Percentiles rank a stretch among this genome's conserved stretches.
Evolutionary conservation across 2,329 filamentous ascomycete species (phyloP).

Genomic region (Westerdykella ornata): DNA sequence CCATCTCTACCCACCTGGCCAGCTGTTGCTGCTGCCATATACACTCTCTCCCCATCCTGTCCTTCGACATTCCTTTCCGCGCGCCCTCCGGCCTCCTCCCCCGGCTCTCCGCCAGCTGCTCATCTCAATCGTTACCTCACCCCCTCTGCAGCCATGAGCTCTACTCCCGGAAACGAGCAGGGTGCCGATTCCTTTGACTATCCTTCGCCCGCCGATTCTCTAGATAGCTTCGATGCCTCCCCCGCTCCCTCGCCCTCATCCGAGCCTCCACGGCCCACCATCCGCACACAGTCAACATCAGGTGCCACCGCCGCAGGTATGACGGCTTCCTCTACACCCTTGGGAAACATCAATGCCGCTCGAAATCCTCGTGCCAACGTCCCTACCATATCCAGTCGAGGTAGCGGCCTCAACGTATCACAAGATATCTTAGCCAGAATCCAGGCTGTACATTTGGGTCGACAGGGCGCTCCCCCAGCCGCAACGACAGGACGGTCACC

Average conservation of each 20-base stretch:
- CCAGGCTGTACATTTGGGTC: conserved; percentile 61
- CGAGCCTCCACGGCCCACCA: conserved; percentile 45
- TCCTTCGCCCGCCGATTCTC: conserved; percentile 22
- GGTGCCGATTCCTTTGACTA: conserved; percentile 28
- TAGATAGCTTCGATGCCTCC: conserved; percentile 16
- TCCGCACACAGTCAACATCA: conserved; percentile 56
- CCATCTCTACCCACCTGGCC: too few relatives aligned
- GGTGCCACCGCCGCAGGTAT: conserved; percentile 48
- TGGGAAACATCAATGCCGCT: conserved; percentile 67
- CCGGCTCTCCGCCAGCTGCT: not conserved
- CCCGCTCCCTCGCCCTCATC: conserved; percentile 17
- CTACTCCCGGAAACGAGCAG: conserved; percentile 28
- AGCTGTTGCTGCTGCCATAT: too few relatives aligned
- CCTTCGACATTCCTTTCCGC: not conserved
- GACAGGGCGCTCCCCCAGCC: conserved; percentile 51
- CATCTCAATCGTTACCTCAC: not conserved
- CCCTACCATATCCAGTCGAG: conserved; percentile 40
- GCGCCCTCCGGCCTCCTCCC: not conserved
- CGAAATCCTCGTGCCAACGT: conserved; percentile 46
- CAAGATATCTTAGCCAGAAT: conserved; percentile 63
- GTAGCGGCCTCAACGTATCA: conserved; percentile 48
- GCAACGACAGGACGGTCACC: conserved; percentile 21
- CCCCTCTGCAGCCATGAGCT: conserved; percentile 12
- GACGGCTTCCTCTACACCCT: conserved; percentile 75
- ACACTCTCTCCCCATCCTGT: not conserved